These are phyloP conservation scores for Ogataea salicorniae DNA, from an alignment of 805 yeast genomes.

Conservation along the genomic window DNA sequence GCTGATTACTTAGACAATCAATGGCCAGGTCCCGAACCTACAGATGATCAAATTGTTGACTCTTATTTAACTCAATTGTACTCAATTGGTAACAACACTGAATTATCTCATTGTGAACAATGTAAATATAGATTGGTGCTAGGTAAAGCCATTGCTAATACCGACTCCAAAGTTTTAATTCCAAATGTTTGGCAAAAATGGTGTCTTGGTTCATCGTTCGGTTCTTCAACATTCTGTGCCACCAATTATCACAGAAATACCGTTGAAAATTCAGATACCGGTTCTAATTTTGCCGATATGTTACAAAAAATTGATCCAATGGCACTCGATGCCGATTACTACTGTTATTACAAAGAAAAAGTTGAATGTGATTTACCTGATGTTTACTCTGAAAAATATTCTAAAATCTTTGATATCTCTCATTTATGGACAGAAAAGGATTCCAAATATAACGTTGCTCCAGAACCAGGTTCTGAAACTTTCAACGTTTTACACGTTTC, in stretches of 20 bases:
- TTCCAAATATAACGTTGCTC: constrained; percentile 39
- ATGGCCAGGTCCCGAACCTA: neutral
- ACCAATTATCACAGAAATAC: constrained; percentile 35
- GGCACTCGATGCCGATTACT: constrained; percentile 53
- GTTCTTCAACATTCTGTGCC: constrained; percentile 25
- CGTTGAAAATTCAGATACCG: constrained; percentile 31
- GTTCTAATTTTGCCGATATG: constrained; percentile 49
- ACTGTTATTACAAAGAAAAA: constrained; percentile 47
- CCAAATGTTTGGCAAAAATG: constrained; percentile 37
- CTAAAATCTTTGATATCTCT: constrained; percentile 37
- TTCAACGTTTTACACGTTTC: constrained; percentile 62
- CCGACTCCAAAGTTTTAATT: constrained; percentile 34
- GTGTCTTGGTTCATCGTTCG: constrained; percentile 35
- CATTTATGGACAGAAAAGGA: constrained; percentile 42
- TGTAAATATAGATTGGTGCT: constrained; percentile 33
- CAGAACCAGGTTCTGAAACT: constrained; percentile 32
- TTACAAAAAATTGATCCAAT: constrained; percentile 46
- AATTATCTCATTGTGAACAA: constrained; percentile 24
- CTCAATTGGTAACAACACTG: constrained; percentile 12
- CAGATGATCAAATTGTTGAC: constrained; percentile 7
- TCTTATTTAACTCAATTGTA: constrained; percentile 3
- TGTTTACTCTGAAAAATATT: constrained; percentile 35
- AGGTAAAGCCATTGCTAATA: constrained; percentile 34
- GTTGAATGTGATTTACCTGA: neutral
- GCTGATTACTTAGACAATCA: neutral